Percentiles rank a stretch among this genome's conserved stretches.
phyloP scores from a whole-genome alignment of 352 stramenopile genomes.

The Phytophthora sp. region DNA sequence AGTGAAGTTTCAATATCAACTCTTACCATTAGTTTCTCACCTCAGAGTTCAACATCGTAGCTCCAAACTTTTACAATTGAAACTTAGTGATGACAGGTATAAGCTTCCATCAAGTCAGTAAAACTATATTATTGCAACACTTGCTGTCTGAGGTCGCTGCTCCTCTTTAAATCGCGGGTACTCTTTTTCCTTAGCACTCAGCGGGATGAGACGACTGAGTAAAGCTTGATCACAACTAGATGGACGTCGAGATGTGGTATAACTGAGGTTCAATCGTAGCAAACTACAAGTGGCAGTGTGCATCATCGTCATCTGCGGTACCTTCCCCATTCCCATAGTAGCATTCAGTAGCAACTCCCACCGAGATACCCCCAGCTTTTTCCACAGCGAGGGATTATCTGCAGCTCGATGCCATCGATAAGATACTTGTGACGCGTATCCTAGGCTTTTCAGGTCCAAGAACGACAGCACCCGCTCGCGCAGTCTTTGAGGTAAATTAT shows the following conservation, averaged over 20 bases:
- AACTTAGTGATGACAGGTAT: no score
- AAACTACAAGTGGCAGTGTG: slow-evolving; percentile 18
- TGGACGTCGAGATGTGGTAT: slow-evolving; percentile 16
- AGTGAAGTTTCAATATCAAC: no score
- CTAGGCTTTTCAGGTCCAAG: slow-evolving; percentile 69
- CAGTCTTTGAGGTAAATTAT: slow-evolving; percentile 47
- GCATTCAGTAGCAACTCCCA: slow-evolving; percentile 71
- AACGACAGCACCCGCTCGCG: slow-evolving; percentile 69
- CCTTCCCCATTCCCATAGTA: slow-evolving; percentile 56
- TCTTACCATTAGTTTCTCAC: no score
- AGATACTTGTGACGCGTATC: slow-evolving; percentile 58
- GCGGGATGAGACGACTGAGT: not conserved
- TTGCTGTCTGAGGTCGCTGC: slow-evolving; percentile 26
- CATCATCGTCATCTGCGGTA: slow-evolving; percentile 46
- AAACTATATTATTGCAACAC: slow-evolving; percentile 14
- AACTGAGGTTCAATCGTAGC: slow-evolving; percentile 27
- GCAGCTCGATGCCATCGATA: slow-evolving; percentile 80
- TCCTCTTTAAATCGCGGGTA: slow-evolving; percentile 8
- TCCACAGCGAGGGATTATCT: slow-evolving; percentile 68
- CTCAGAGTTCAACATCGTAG: no score
- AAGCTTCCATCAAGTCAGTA: no score
- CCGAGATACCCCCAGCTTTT: slow-evolving; percentile 64
- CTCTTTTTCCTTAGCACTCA: slow-evolving; percentile 21
- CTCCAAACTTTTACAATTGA: no score
- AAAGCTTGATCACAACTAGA: slow-evolving; percentile 43